Base-by-base conservation (phyloP, 2,329 filamentous ascomycete species). In the Mycosphaerella arachidis region DNA sequence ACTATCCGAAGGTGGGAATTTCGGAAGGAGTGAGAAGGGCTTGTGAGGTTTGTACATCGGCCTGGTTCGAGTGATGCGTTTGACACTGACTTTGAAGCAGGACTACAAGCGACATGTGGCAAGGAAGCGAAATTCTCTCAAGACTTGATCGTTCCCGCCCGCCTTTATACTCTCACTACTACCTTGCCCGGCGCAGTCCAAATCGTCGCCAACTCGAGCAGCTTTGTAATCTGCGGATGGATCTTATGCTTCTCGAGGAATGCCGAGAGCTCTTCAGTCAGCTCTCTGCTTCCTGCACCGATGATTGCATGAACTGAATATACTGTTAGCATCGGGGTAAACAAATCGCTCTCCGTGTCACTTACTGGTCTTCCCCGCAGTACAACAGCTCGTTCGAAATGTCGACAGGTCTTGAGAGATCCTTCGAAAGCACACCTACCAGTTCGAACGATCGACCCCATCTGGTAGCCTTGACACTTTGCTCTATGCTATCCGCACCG, bases 11-110 rank as follows among this genome's bases (percentile, higher is more conserved):
- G 54, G 76, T 86, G 10, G 74, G 75, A 1, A 74, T 86, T 55
- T 76, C 79, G 40, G 80, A 84, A 33, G 83, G 78, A 1, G 74
- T 85, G 37, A 73, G 74, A 56, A 68, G 77, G 58, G 79, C 77
- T 61, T 82, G 81, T 67, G 75, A 78, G 63, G 79, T 57, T n/a
- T 20, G 56, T 57, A 8, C 5, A n/a, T 6, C 20, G 31, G 30
- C 16, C 1, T 8, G 20, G 5, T 13, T 35, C 13, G 24, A 29
- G 16, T 30, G n/a, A n/a, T 12, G 20, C 29, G n/a, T 30, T 8
- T n/a, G 5, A 29, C 16, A 30, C 37, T 53, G 18, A 61, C 20
- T 13, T 24, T 3, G 12, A 57, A 18, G 18, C 29, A 62, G 60
- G 69, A 68, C 46, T 70, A 71, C 53, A 67, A 69, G 56, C 61